Percentiles rank a stretch among this genome's conserved stretches.
These are phyloP conservation scores for Cladophialophora exuberans DNA, from an alignment of 2,329 filamentous ascomycete genomes.

Conservation along the genomic window DNA sequence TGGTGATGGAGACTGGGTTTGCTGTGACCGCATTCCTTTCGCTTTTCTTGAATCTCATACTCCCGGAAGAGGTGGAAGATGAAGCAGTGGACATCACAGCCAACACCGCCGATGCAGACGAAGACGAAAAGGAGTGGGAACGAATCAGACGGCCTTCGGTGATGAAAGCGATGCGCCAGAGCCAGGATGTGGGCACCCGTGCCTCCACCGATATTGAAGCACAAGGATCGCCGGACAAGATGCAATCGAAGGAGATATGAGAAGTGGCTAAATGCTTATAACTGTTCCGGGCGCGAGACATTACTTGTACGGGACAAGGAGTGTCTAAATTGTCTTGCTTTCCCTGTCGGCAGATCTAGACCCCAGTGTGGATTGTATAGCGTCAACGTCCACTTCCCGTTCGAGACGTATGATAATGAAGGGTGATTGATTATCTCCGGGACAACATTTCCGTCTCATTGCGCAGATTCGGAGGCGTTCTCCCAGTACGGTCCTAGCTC, in stretches of 20 bases:
- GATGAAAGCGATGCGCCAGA: slow-evolving; percentile 9
- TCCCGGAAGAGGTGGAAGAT: slow-evolving; percentile 73
- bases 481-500: too few species aligned
- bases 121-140: slow-evolving; percentile 30
- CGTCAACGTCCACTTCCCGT: too few species aligned
- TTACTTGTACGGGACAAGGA: too few species aligned
- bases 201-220: slow-evolving; percentile 11
- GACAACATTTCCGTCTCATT: too few species aligned
- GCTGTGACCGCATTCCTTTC: slow-evolving; percentile 71
- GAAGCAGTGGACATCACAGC: slow-evolving; percentile 28
- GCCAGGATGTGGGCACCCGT: slow-evolving; percentile 9
- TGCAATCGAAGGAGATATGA: too few species aligned
- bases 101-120: slow-evolving; percentile 21
- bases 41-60: slow-evolving; percentile 71
- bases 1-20: slow-evolving; percentile 69
- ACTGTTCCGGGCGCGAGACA: neutral
- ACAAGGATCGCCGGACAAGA: slow-evolving; percentile 1
- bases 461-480: too few species aligned
- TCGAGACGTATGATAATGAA: too few species aligned
- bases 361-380: too few species aligned
- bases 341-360: too few species aligned
- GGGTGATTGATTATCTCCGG: too few species aligned
- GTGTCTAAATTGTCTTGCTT: too few species aligned
- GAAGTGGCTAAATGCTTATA: too few species aligned
- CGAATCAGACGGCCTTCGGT: slow-evolving; percentile 21